phyloP scores from a whole-genome alignment of 768 basidiomycete genomes.

The Mycena albidolilacea region DNA sequence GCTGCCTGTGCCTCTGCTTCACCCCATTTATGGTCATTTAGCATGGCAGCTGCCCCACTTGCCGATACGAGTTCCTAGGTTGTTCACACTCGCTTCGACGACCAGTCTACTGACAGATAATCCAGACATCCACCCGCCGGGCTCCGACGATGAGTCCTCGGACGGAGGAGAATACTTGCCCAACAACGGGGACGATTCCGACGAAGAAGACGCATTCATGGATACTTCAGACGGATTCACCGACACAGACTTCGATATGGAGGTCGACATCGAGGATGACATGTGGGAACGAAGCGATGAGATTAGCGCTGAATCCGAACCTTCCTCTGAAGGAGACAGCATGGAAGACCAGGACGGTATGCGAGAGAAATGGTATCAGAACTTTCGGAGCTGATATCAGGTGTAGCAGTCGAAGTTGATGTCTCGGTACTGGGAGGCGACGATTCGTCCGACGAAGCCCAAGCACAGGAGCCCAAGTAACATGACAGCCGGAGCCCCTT shows the following conservation, averaged over 20 bases:
- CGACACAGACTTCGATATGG: constrained; percentile 61
- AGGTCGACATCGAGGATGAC: constrained; percentile 44
- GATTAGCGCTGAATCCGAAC: constrained; percentile 13
- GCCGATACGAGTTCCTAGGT: constrained; percentile 64
- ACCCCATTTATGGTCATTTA: constrained; percentile 42
- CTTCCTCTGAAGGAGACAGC: constrained; percentile 41
- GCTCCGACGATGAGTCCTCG: constrained; percentile 75
- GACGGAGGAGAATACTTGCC: constrained; percentile 79
- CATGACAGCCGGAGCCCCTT: not conserved
- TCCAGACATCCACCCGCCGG: constrained; percentile 65
- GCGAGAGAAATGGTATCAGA: not conserved
- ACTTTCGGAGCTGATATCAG: constrained; percentile 11
- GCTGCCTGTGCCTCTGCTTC: not conserved
- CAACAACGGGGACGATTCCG: constrained; percentile 62
- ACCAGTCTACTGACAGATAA: not conserved
- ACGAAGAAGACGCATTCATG: constrained; percentile 56
- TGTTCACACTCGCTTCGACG: not conserved
- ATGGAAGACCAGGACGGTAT: constrained; percentile 33
- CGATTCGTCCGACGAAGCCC: constrained; percentile 32
- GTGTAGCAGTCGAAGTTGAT: constrained; percentile 24
- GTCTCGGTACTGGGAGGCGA: constrained; percentile 25
- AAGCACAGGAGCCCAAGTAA: constrained; percentile 39
- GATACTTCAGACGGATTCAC: constrained; percentile 50
- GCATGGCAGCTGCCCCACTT: constrained; percentile 83
- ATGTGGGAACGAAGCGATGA: constrained; percentile 42